phyloP scores from a whole-genome alignment of 139 green algal genomes.

The Spirogloea muscicola region DNA sequence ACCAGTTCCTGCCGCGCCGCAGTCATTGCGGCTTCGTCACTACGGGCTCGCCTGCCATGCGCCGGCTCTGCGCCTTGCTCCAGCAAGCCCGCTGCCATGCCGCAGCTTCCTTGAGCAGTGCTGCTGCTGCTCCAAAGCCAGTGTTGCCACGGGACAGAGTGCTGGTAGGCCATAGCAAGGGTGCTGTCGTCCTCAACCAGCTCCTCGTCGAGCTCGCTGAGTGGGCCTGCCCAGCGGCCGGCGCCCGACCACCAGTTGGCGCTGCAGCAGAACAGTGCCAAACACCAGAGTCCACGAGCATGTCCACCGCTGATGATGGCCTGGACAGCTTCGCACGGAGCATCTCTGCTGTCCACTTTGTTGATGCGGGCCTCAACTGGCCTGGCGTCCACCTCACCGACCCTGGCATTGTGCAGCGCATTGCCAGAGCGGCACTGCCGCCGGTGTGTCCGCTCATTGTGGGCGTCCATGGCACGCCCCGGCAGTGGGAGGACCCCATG shows the following conservation, averaged over 20 bases:
- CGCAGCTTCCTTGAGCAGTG: too few relatives aligned
- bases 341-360: slow-evolving; percentile 52
- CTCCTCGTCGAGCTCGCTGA: slow-evolving; percentile 57
- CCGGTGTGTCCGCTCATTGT: slow-evolving; percentile 13
- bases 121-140: neutral
- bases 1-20: slow-evolving; percentile 2
- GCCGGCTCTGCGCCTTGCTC: too few relatives aligned
- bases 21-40: too few relatives aligned
- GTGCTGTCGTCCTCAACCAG: slow-evolving; percentile 62
- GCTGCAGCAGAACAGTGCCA: too few relatives aligned
- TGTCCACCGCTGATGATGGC: neutral
- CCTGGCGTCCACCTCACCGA: slow-evolving; percentile 52
- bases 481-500: slow-evolving; percentile 52
- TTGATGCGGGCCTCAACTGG: slow-evolving; percentile 63
- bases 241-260: too few relatives aligned
- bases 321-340: neutral
- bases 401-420: neutral
- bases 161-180: slow-evolving; percentile 60
- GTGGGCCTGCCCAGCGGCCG: neutral
- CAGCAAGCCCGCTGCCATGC: too few relatives aligned
- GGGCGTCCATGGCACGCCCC: slow-evolving; percentile 53
- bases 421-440: neutral
- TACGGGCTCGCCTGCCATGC: too few relatives aligned
- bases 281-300: neutral
- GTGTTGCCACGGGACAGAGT: neutral